Percentiles rank a stretch among this genome's conserved stretches.
phyloP scores from a whole-genome alignment of 2,329 filamentous ascomycete genomes.

The Aureobasidium melanogenum region DNA sequence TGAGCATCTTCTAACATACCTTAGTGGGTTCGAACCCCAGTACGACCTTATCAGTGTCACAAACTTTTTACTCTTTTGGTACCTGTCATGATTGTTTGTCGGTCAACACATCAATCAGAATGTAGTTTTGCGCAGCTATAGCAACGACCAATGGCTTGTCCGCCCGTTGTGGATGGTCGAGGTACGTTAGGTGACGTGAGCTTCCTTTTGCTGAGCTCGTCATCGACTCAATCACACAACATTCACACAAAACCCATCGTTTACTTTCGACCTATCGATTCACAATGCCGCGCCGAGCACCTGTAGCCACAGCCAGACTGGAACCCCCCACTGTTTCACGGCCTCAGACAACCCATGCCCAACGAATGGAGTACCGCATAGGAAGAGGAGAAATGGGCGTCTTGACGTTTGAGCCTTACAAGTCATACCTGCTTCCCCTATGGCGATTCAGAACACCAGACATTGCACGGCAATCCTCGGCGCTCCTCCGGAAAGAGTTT shows the following conservation, averaged over 20 bases:
- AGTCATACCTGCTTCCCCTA: slow-evolving; percentile 48
- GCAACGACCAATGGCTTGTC: not conserved
- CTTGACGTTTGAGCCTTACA: slow-evolving; percentile 56
- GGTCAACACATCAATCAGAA: not conserved
- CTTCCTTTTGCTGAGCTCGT: not conserved
- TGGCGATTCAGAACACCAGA: slow-evolving; percentile 50
- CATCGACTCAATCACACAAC: not conserved
- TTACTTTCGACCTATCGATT: not conserved
- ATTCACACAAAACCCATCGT: not conserved
- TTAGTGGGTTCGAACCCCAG: slow-evolving; percentile 11
- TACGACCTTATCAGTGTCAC: not conserved
- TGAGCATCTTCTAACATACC: not conserved
- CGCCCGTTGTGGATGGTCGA: not conserved
- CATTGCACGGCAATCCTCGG: slow-evolving; percentile 44
- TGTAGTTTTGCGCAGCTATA: not conserved
- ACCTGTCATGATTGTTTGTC: not conserved
- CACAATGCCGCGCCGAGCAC: slow-evolving; percentile 6
- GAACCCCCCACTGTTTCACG: not conserved
- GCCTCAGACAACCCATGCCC: slow-evolving; percentile 19
- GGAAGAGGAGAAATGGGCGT: slow-evolving; percentile 53
- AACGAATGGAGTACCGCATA: slow-evolving; percentile 47
- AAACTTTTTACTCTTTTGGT: not conserved
- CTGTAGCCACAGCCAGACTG: not conserved
- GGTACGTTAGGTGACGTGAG: not conserved
- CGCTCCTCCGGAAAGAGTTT: slow-evolving; percentile 43